Evolutionary conservation across 2,329 filamentous ascomycete species (phyloP).

Genomic region (Cladosporium sp.): DNA sequence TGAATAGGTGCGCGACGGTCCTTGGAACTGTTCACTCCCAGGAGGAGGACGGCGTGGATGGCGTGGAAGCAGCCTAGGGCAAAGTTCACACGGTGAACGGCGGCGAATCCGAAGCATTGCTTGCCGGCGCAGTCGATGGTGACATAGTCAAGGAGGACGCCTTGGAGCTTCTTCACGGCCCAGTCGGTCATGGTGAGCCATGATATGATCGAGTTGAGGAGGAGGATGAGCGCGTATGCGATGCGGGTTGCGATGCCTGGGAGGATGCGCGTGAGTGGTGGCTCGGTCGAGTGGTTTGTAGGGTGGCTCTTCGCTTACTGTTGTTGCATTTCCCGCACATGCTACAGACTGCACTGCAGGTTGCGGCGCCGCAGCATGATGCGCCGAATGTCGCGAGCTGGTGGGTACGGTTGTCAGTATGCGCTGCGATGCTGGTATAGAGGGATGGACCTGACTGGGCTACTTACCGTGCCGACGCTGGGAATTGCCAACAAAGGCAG

Average conservation of each 20-base stretch:
- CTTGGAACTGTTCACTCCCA: constrained; percentile 82
- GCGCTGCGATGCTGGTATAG: constrained; percentile 8
- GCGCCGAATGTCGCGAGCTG: constrained; percentile 73
- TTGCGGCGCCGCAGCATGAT: constrained; percentile 94
- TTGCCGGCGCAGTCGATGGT: constrained; percentile 82
- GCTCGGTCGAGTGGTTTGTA: not conserved
- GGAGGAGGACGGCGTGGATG: constrained; percentile 73
- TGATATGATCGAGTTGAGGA: constrained; percentile 92
- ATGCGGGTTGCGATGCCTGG: constrained; percentile 84
- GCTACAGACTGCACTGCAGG: constrained; percentile 91
- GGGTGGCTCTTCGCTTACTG: constrained; percentile 35
- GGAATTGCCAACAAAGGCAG: constrained; percentile 85
- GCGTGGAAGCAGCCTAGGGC: constrained; percentile 92
- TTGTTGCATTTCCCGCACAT: constrained; percentile 96
- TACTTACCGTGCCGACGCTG: constrained; percentile 74
- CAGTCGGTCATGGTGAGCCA: constrained; percentile 99
- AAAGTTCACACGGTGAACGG: constrained; percentile 96
- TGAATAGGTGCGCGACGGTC: constrained; percentile 83
- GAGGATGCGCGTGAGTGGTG: not conserved
- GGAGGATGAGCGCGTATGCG: constrained; percentile 74
- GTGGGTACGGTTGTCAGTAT: constrained; percentile 11
- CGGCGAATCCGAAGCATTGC: constrained; percentile 90
- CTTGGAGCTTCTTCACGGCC: constrained; percentile 93
- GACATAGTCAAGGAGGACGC: constrained; percentile 91
- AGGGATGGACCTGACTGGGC: not conserved